A percentile compares a stretch with the other conserved stretches of the same genome.
Evolutionary conservation across 768 basidiomycete genomes (phyloP).

Genomic region (Myochromella boudieri): DNA sequence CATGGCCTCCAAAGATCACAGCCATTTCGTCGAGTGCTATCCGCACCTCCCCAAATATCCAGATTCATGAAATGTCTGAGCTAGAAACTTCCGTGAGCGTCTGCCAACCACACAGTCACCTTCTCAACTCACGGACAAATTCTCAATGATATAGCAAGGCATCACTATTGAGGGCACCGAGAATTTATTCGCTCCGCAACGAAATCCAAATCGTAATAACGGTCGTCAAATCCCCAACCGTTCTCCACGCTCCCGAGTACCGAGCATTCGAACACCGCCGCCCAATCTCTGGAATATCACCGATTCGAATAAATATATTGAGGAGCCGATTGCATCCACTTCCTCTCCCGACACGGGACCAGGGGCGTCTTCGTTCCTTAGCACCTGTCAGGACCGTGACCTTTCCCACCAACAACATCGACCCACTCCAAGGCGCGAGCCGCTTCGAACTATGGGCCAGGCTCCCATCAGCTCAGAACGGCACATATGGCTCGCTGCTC

Average conservation of each 20-base stretch:
- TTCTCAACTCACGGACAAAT: not conserved
- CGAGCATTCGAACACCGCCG: constrained; percentile 16
- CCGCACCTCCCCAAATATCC: too few species aligned
- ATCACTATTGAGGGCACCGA: not conserved
- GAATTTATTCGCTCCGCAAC: not conserved
- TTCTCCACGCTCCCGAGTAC: constrained; percentile 1
- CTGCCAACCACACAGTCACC: not conserved
- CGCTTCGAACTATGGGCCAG: constrained; percentile 1
- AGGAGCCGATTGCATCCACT: not conserved
- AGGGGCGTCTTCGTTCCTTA: not conserved
- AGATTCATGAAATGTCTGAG: not conserved
- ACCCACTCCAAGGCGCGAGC: constrained; percentile 3
- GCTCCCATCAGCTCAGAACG: constrained; percentile 11
- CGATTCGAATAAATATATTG: not conserved
- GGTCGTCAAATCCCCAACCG: constrained; percentile 10
- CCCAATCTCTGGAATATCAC: constrained; percentile 10
- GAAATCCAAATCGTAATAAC: not conserved
- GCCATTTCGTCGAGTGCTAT: too few species aligned
- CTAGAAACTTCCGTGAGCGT: constrained; percentile 10
- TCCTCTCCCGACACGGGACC: not conserved
- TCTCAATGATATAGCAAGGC: constrained; percentile 1
- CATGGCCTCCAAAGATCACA: constrained; percentile 7
- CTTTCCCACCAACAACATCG: not conserved
- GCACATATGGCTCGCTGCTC: not conserved
- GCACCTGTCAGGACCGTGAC: too few species aligned